These are phyloP conservation scores for Geotrichum aggregatum DNA, from an alignment of 1,139 yeast species.

Conservation along the genomic window DNA sequence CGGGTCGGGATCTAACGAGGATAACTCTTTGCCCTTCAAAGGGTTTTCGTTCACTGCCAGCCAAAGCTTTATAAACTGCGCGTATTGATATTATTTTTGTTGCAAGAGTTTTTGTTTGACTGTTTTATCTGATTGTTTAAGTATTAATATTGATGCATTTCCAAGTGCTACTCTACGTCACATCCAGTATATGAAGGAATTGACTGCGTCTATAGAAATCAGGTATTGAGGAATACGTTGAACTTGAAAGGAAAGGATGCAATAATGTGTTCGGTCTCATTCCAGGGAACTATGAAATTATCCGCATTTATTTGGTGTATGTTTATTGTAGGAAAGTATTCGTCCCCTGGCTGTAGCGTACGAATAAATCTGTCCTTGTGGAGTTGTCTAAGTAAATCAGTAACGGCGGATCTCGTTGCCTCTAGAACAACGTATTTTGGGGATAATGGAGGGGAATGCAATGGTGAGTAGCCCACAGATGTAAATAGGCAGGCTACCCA, in stretches of 20 bases:
- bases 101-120: neutral
- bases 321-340: slow-evolving; percentile 35
- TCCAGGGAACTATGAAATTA: slow-evolving; percentile 42
- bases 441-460: neutral
- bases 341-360: slow-evolving; percentile 20
- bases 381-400: slow-evolving; percentile 46
- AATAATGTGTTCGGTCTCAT: slow-evolving; percentile 7
- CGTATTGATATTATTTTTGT: slow-evolving; percentile 6
- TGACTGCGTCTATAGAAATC: no score
- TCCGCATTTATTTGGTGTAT: slow-evolving; percentile 84
- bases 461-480: slow-evolving; percentile 23
- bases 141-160: neutral
- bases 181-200: no score
- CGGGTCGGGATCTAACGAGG: slow-evolving; percentile 12
- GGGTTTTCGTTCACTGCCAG: slow-evolving; percentile 38
- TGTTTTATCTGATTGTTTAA: no score
- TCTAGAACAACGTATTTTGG: slow-evolving; percentile 42
- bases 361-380: slow-evolving; percentile 15
- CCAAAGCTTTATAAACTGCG: slow-evolving; percentile 33
- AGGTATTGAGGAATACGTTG: slow-evolving; percentile 5
- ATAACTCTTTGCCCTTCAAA: slow-evolving; percentile 27
- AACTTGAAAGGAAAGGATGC: slow-evolving; percentile 17
- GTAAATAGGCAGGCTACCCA: slow-evolving; percentile 66
- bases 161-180: neutral
- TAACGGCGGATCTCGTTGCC: slow-evolving; percentile 49